Base-by-base conservation (phyloP, 2,329 filamentous ascomycete genomes). In the Piedraia hortae region DNA sequence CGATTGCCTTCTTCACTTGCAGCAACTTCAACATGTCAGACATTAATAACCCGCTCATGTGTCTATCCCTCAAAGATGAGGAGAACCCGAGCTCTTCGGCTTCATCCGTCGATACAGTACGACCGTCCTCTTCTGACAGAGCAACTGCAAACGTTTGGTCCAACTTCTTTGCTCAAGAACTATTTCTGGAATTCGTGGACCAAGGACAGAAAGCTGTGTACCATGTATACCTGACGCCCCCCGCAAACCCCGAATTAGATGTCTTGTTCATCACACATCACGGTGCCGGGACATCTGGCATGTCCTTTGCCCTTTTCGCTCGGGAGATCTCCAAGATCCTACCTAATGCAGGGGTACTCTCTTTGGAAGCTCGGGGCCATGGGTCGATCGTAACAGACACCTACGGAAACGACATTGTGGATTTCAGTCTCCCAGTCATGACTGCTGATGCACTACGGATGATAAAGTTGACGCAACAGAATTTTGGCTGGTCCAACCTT, bases 201-300 rank as follows among this genome's bases (percentile, higher is more conserved):
- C 15, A 37, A 42, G 7, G 32, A 30, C 14, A 48, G 16, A 43
- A 48, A 11, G 59, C 75, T 18, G 61, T 54, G 22, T 71, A 80
- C 39, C 85, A 97, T 50, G 73, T 63, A 26, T 93, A 93, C 44
- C 54, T 93, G 19, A 90, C 66, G 10, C 77, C 78, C 1, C 80
- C 82, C 1, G 38, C 42, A 2, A 42, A 51, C 5, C 18, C 31
- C 9, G 57, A 58, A 18, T 65, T 58, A 28, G 74, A 71, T 0
- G 78, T 82, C 0, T 53, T 97, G 4, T 80, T 97, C 44, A 70
- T 93, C 27, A 75, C 73, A 47, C 85, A 97, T 41, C 85, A 97
- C 47, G 85, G 85, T 17, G 85, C 75, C 18, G 85, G 85, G 9
- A 89, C 80, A 3, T 90, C 80, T 0, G 88, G 73, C 4, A 59